Base-by-base conservation (phyloP, 805 yeast genomes). In the Candida cerambycidarum region DNA sequence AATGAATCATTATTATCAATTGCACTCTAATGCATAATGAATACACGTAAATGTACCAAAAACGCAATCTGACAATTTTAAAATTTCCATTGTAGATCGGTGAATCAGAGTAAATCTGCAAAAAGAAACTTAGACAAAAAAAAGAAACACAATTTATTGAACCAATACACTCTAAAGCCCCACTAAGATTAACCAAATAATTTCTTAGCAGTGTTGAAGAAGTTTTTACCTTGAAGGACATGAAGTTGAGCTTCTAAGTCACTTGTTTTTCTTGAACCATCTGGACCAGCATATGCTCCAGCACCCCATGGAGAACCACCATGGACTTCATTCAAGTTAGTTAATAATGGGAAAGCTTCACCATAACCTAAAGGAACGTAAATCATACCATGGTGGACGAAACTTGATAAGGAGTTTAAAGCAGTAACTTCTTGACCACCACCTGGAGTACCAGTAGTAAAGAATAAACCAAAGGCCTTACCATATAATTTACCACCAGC, bases 241-340 rank as follows among this genome's bases (percentile, higher is more conserved):
- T 85, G 90, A 48, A 83, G 58, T 52, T 74, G 71, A 63, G 79
- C 69, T 69, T 87, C 95, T 50, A 79, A 65, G 39, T 68, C 76
- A 42, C 80, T 59, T 34, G 89, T 85, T 51, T 61, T 65, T 72
- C 92, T 81, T 31, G 88, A 76, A 53, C 95, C 95, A 57, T 83
- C 88, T 18, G 79, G 67, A 50, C 84, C 90, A 25, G 95, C 88
- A 52, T 75, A 73, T 43, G 86, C 69, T 58, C 92, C 93, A 33
- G 95, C 89, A 65, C 95, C 95, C 85, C 89, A 88, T 41, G 95
- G 78, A 41, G 90, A 79, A 55, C 85, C 83, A 54, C 95, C 95
- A 59, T 83, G 90, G 44, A 77, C 73, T 67, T 83, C 90, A 15
- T 71, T 73, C 44, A 83, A 57, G 62, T 75, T 75, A 48, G 78